A percentile compares a stretch with the other conserved stretches of the same genome.
Evolutionary conservation across 345 rosid species (phyloP).

Genomic region (Euclidium syriacum): DNA sequence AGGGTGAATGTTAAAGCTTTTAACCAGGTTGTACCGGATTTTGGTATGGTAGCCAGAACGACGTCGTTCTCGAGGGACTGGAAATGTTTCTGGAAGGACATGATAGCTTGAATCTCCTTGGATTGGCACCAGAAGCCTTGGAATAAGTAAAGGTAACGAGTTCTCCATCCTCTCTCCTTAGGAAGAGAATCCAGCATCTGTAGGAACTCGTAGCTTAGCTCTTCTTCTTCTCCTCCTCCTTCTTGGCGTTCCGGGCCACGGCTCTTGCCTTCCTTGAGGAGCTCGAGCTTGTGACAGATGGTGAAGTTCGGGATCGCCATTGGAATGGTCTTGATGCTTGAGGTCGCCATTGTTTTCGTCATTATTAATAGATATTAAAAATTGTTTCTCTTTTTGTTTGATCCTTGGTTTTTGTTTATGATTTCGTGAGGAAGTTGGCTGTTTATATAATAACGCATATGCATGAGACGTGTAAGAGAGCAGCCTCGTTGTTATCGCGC

Average conservation of each 20-base stretch:
- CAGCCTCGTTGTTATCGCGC: conserved; percentile 3
- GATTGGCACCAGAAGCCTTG: conserved; percentile 78
- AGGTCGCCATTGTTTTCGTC: conserved; percentile 24
- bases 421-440: conserved; percentile 16
- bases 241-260: neutral
- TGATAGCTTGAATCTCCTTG: conserved; percentile 49
- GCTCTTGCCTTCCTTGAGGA: conserved; percentile 5
- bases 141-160: conserved; percentile 44
- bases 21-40: conserved; percentile 61
- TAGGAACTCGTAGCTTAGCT: conserved; percentile 42
- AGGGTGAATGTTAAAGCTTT: conserved; percentile 44
- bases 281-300: conserved; percentile 23
- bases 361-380: neutral
- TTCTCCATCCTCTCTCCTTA: conserved; percentile 63
- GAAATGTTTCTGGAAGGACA: conserved; percentile 45
- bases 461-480: conserved; percentile 22
- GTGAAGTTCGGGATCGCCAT: conserved; percentile 14
- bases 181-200: conserved; percentile 54
- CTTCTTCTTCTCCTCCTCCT: conserved; percentile 33
- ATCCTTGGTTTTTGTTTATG: neutral
- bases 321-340: conserved; percentile 24
- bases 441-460: conserved; percentile 25
- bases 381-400: neutral
- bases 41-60: conserved; percentile 43
- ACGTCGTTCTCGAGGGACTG: conserved; percentile 26